A percentile compares a stretch with the other conserved stretches of the same genome.
These are phyloP conservation scores for Vigna nakashimae DNA, from an alignment of 306 rosid genomes.

Conservation along the genomic window DNA sequence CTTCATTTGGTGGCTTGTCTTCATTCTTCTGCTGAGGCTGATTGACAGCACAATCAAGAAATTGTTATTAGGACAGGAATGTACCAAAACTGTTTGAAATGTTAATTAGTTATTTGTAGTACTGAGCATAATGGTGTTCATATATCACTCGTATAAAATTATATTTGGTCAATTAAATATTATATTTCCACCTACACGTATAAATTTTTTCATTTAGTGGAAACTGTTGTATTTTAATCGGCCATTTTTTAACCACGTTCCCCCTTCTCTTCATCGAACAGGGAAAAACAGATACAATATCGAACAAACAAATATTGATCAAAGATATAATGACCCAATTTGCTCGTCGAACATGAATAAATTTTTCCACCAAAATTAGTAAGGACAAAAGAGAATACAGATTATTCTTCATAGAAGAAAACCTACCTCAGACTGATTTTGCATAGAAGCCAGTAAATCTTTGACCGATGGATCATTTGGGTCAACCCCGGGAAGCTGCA, in stretches of 20 bases:
- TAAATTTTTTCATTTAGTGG: neutral
- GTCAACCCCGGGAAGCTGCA: conserved; percentile 99
- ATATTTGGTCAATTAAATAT: neutral
- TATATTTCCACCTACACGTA: conserved; percentile 11
- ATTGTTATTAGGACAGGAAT: conserved; percentile 20
- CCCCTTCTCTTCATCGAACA: neutral
- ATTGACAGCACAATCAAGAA: conserved; percentile 37
- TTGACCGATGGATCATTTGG: conserved; percentile 96
- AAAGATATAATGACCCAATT: neutral
- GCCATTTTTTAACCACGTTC: neutral
- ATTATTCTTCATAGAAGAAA: conserved; percentile 21
- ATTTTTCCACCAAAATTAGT: conserved; percentile 6
- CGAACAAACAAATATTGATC: neutral
- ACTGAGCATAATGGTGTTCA: neutral
- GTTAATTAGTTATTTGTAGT: neutral
- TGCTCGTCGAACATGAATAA: neutral
- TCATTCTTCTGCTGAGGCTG: conserved; percentile 73
- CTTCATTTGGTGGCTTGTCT: conserved; percentile 70
- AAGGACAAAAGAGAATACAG: neutral
- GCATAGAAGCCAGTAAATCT: conserved; percentile 98
- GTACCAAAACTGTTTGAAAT: conserved; percentile 27
- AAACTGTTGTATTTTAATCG: conserved; percentile 12
- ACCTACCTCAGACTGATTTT: conserved; percentile 82
- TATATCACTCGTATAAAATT: neutral
- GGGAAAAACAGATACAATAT: neutral